Base-by-base conservation (phyloP, 306 rosid species). In the Lotus japonicus region DNA sequence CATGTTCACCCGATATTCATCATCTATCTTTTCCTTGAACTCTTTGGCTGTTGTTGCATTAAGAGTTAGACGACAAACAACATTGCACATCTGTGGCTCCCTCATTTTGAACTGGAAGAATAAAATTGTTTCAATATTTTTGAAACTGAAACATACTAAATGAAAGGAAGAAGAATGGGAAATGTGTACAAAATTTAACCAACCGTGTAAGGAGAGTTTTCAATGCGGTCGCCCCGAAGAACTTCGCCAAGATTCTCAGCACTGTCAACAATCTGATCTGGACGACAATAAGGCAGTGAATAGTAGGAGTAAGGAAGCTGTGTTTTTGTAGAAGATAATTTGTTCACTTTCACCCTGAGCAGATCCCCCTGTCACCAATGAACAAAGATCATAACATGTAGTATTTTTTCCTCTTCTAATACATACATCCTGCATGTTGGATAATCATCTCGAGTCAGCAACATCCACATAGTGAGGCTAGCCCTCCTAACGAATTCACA, bases 161-260 rank as follows among this genome's bases (percentile, higher is more conserved):
- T 42, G 56, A 46, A 6, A 58, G 15, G 43, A 70, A 58, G 21
- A 57, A 43, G 18, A 28, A 39, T 13, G 17, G 18, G 31, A 43
- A 19, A 0, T 14, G n/a, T 66, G 26, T 14, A 13, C 48, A 73
- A 55, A 64, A 35, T 9, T 55, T 28, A 71, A 73, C 83, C 48
- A 57, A 87, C 97, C 94, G 76, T 89, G 60, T 78, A 91, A 54
- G 94, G 96, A 66, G 97, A 91, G 83, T 91, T 91, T 58, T 91
- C 96, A 5, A 91, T 87, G 35, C 89, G 89, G 66, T 91, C 97
- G 42, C 97, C 97, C 23, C 97, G 87, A 75, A 91, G 97, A 58
- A 91, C 91, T 70, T 91, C 97, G 18, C 96, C 96, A n/a, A 91
- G 96, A 85, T 91, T 91, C 88, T 91, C 97, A 49, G 96, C 96